Conservation (phyloP, 2,329 filamentous ascomycete genomes). For the Ceratocystis lukuohia region DNA sequence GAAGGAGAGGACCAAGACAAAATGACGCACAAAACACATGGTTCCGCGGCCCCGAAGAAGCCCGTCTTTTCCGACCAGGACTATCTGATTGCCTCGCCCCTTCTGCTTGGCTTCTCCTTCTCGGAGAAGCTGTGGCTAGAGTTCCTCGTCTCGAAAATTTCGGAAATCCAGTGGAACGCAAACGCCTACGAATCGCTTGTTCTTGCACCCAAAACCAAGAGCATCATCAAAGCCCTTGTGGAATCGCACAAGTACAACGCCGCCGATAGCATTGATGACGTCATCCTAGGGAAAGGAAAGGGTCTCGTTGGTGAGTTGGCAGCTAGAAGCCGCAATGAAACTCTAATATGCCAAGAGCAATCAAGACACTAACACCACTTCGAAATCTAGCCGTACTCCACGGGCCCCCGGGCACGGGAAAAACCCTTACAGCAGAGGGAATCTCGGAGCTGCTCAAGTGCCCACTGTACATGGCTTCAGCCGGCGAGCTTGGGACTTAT, state of each 20-base stretch:
- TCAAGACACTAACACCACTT: not conserved
- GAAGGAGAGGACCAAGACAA: not conserved
- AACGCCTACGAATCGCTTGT: conserved; percentile 35
- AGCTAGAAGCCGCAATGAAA: conserved; percentile 24
- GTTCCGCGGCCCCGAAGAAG: not conserved
- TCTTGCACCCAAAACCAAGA: conserved; percentile 35
- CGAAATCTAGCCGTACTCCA: conserved; percentile 3
- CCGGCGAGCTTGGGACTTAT: conserved; percentile 70
- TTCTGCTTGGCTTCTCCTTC: conserved; percentile 66
- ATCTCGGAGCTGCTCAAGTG: conserved; percentile 49
- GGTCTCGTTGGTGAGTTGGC: conserved; percentile 28
- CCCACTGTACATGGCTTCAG: conserved; percentile 71
- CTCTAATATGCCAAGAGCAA: conserved; percentile 24
- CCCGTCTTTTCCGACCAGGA: conserved; percentile 67
- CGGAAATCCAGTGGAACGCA: conserved; percentile 33
- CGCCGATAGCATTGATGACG: conserved; percentile 26
- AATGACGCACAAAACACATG: not conserved
- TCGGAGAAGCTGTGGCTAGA: conserved; percentile 18
- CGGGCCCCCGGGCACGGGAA: conserved; percentile 71
- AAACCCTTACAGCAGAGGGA: conserved; percentile 72
- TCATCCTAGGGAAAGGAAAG: conserved; percentile 32
- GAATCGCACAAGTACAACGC: conserved; percentile 29
- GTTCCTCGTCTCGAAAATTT: conserved; percentile 32
- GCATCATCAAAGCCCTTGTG: conserved; percentile 35
- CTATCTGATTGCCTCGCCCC: conserved; percentile 67